Percentiles rank a stretch among this genome's conserved stretches.
Conservation (phyloP, 2,329 filamentous ascomycete species). For the Beauveria australis region DNA sequence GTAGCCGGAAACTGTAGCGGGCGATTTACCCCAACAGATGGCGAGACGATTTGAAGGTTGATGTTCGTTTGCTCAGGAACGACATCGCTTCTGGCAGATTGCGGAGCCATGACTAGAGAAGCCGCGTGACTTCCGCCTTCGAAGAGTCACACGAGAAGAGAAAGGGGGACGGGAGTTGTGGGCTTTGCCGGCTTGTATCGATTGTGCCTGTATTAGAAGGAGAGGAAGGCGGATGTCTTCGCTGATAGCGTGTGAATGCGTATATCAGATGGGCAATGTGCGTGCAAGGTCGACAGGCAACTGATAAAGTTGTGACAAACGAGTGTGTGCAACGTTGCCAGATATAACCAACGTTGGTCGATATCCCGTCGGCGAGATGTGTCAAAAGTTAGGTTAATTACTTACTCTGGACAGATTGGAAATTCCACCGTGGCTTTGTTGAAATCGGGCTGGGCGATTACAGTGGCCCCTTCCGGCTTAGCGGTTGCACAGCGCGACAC, state of each 20-base stretch:
- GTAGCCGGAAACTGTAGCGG: conserved; percentile 42
- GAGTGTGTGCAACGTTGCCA: neutral
- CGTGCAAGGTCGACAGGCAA: neutral
- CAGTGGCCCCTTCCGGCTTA: neutral
- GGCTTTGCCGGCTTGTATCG: neutral
- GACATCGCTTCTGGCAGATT: neutral
- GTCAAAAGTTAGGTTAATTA: neutral
- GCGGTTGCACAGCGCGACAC: neutral
- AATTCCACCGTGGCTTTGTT: conserved; percentile 15
- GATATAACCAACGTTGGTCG: neutral
- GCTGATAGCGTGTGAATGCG: neutral
- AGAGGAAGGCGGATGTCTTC: neutral
- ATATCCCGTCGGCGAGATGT: neutral
- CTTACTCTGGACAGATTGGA: conserved; percentile 3
- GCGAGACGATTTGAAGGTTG: conserved; percentile 52
- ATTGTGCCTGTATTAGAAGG: neutral
- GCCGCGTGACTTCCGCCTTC: conserved; percentile 1
- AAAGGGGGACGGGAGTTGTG: neutral
- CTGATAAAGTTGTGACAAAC: neutral
- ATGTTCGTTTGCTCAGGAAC: conserved; percentile 26
- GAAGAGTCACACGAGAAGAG: neutral
- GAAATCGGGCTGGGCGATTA: conserved; percentile 5
- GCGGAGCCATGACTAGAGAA: conserved; percentile 7
- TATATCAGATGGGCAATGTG: neutral
- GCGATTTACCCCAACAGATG: conserved; percentile 44